A percentile compares a stretch with the other conserved stretches of the same genome.
Conservation (phyloP, 768 basidiomycete species). For the Imleria badia region DNA sequence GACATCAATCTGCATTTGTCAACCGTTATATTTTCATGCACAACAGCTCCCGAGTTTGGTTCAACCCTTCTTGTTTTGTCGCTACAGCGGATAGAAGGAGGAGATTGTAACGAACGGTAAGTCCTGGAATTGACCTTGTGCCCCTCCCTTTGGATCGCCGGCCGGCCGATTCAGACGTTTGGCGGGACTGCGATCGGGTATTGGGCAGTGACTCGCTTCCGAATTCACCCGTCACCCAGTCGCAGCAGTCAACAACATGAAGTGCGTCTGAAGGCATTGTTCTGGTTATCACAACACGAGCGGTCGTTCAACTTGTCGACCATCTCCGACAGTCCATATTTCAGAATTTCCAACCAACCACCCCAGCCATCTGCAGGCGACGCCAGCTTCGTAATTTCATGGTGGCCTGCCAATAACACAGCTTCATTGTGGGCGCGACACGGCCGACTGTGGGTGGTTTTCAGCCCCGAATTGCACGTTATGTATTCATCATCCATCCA, state of each 20-base stretch:
- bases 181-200: background rate
- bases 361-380: background rate
- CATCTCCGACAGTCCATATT: too few species aligned
- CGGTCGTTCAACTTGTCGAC: background rate
- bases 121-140: background rate
- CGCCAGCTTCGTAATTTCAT: background rate
- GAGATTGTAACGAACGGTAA: background rate
- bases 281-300: background rate
- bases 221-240: background rate
- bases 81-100: background rate
- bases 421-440: slow-evolving; percentile 5
- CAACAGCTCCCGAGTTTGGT: background rate
- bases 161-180: background rate
- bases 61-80: background rate
- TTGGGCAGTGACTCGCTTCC: background rate
- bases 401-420: background rate
- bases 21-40: background rate
- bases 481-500: background rate
- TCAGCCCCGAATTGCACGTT: background rate
- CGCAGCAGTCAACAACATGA: background rate
- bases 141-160: background rate
- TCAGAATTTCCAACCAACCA: background rate
- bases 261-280: background rate
- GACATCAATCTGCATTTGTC: background rate
- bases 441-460: background rate